phyloP scores from a whole-genome alignment of 805 yeast genomes.

The Metschnikowia lachancei region DNA sequence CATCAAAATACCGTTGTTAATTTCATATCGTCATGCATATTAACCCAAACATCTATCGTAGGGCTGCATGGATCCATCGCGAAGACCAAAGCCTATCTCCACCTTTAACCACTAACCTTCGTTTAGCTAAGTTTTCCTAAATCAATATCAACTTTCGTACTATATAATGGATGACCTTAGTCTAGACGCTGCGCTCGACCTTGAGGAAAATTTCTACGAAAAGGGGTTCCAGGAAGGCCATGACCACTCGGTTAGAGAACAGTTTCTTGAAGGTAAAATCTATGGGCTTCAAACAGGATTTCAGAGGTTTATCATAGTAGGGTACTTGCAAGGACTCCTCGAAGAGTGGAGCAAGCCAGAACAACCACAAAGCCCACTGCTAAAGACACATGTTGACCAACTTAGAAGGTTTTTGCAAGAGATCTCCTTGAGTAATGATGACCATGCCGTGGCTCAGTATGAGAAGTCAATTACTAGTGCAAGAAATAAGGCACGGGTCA shows the following conservation, averaged over 20 bases:
- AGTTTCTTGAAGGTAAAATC: slow-evolving; percentile 74
- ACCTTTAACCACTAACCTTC: too few relatives aligned
- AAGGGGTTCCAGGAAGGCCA: slow-evolving; percentile 75
- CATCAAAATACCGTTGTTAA: too few relatives aligned
- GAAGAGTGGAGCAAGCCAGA: slow-evolving; percentile 30
- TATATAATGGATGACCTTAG: slow-evolving; percentile 32
- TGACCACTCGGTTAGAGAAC: slow-evolving; percentile 55
- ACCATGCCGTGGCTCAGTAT: slow-evolving; percentile 51
- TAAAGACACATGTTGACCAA: slow-evolving; percentile 25
- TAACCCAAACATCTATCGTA: too few relatives aligned
- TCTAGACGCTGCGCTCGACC: slow-evolving; percentile 47
- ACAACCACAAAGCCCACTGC: not conserved
- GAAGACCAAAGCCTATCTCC: too few relatives aligned
- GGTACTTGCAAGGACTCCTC: slow-evolving; percentile 58
- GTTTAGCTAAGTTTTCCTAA: too few relatives aligned
- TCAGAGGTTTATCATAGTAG: slow-evolving; percentile 66
- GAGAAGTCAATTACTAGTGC: slow-evolving; percentile 54
- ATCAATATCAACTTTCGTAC: too few relatives aligned
- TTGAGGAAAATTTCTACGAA: slow-evolving; percentile 60
- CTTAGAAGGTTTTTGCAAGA: slow-evolving; percentile 25
- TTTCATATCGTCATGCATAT: too few relatives aligned
- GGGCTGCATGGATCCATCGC: too few relatives aligned
- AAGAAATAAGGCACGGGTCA: slow-evolving; percentile 58
- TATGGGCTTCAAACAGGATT: slow-evolving; percentile 79
- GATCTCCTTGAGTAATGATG: slow-evolving; percentile 42